These are phyloP conservation scores for Globisporangium canariense DNA, from an alignment of 352 stramenopile species.

Conservation along the genomic window DNA sequence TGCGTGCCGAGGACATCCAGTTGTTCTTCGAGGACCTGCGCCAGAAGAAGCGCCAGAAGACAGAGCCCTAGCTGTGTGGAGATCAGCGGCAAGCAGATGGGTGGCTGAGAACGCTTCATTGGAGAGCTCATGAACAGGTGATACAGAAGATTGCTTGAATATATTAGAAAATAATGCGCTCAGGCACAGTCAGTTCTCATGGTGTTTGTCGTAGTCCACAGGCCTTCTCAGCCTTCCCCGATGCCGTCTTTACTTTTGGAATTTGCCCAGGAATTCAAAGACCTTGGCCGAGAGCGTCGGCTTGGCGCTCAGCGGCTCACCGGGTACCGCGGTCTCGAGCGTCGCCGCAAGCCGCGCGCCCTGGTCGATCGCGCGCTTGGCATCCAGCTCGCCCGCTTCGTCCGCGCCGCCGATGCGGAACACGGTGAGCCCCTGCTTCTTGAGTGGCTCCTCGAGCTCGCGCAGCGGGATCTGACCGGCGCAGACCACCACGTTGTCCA, in stretches of 20 bases:
- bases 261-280: conserved; percentile 51
- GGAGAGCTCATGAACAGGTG: no score
- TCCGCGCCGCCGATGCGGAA: conserved; percentile 96
- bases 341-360: conserved; percentile 83
- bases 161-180: not conserved
- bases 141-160: not conserved
- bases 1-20: conserved; percentile 70
- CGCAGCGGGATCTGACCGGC: conserved; percentile 92
- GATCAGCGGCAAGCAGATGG: not conserved
- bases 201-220: not conserved
- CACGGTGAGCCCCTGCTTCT: conserved; percentile 71
- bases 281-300: conserved; percentile 41
- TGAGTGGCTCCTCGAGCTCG: conserved; percentile 83
- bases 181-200: no score
- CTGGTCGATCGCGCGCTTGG: conserved; percentile 97
- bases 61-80: conserved; percentile 19
- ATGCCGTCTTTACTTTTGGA: conserved; percentile 32
- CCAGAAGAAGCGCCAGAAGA: conserved; percentile 55
- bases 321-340: conserved; percentile 79
- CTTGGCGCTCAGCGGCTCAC: conserved; percentile 45
- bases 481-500: conserved; percentile 96
- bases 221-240: conserved; percentile 1
- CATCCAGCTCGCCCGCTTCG: conserved; percentile 94
- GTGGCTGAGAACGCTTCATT: not conserved
- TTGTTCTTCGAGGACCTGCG: conserved; percentile 59